A percentile compares a stretch with the other conserved stretches of the same genome.
Conservation (phyloP, 1,139 yeast genomes). For the Yamadazyma buinensis region DNA sequence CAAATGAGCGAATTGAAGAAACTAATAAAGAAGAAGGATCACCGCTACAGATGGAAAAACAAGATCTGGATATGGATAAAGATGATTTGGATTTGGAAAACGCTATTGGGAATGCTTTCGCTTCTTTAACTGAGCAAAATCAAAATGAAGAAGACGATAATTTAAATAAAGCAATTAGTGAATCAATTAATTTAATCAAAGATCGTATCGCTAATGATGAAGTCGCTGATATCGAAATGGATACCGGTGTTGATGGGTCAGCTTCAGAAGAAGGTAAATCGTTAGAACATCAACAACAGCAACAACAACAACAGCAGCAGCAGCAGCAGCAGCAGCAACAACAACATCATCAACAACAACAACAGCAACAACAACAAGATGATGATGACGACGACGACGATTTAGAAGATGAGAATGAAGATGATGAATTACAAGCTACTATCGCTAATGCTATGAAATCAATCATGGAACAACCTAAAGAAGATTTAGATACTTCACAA, state of each 20-base stretch:
- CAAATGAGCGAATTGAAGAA: background rate
- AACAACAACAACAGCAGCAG: no score
- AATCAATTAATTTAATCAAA: slow-evolving; percentile 3
- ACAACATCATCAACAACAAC: background rate
- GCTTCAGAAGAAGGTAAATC: background rate
- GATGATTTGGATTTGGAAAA: slow-evolving; percentile 22
- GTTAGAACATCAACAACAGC: background rate
- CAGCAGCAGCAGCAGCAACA: no score
- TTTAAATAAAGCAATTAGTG: slow-evolving; percentile 6
- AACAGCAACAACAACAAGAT: no score
- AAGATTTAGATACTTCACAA: slow-evolving; percentile 47
- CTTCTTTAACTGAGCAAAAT: slow-evolving; percentile 18
- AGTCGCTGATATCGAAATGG: no score
- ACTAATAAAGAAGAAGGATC: slow-evolving; percentile 4
- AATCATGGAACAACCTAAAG: slow-evolving; percentile 15
- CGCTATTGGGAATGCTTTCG: slow-evolving; percentile 34
- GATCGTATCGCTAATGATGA: slow-evolving; percentile 1
- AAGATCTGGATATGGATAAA: no score
- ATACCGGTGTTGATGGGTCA: background rate
- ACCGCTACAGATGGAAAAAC: slow-evolving; percentile 15
- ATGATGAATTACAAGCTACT: slow-evolving; percentile 19
- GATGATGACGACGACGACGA: background rate
- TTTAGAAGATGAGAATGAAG: slow-evolving; percentile 1
- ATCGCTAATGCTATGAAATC: slow-evolving; percentile 25
- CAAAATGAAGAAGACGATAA: slow-evolving; percentile 8